A percentile compares a stretch with the other conserved stretches of the same genome.
phyloP scores from a whole-genome alignment of 2,329 filamentous ascomycete species.

The Didymella glomerata region DNA sequence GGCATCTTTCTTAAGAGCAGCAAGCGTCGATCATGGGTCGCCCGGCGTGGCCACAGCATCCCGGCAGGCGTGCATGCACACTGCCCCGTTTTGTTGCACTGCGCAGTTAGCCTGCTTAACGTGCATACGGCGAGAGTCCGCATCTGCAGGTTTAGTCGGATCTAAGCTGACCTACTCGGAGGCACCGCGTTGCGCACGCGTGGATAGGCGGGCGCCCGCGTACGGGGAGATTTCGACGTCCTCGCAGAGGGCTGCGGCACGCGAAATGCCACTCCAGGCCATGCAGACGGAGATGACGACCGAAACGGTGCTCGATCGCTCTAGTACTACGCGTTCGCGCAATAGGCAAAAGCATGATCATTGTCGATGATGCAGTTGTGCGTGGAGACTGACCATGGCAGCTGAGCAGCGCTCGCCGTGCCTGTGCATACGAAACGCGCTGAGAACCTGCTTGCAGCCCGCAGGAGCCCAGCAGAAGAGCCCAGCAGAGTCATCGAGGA shows the following conservation, averaged over 20 bases:
- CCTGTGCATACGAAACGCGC: conserved; percentile 29
- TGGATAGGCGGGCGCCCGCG: conserved; percentile 44
- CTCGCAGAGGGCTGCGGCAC: conserved; percentile 14
- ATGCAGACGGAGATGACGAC: conserved; percentile 48
- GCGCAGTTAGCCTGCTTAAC: conserved; percentile 49
- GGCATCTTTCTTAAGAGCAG: conserved; percentile 49
- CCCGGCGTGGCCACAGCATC: conserved; percentile 48
- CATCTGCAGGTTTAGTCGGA: conserved; percentile 49
- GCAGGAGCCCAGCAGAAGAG: conserved; percentile 14
- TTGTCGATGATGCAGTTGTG: conserved; percentile 25
- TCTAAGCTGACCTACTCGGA: conserved; percentile 48
- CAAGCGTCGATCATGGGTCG: conserved; percentile 45
- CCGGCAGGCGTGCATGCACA: conserved; percentile 50
- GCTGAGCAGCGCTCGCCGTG: conserved; percentile 34
- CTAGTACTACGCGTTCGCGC: conserved; percentile 23
- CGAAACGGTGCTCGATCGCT: conserved; percentile 40
- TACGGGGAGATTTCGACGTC: conserved; percentile 45
- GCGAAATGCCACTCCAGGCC: conserved; percentile 28
- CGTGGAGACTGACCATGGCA: conserved; percentile 33
- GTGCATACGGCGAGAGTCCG: conserved; percentile 49
- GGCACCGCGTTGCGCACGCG: conserved; percentile 30
- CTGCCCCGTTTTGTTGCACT: conserved; percentile 51
- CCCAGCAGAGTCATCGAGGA: conserved; percentile 28
- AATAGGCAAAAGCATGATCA: conserved; percentile 37
- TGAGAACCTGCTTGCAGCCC: conserved; percentile 34